Evolutionary conservation across 202 grass and related monocot species (phyloP).

Genomic region (Zizania palustris): DNA sequence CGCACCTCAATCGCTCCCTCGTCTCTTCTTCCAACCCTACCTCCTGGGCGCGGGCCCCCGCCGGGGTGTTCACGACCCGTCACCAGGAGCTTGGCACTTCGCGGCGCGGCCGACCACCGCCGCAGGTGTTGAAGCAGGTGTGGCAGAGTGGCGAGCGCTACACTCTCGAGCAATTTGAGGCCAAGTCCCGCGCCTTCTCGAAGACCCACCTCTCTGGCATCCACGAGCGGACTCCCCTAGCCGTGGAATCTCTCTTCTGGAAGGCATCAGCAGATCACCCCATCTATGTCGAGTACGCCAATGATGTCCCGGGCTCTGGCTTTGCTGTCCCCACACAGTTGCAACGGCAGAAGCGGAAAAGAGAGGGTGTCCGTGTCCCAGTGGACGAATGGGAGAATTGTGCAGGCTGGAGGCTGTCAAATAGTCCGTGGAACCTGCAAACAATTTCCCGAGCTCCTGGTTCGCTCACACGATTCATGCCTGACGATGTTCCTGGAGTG

Average conservation of each 20-base stretch:
- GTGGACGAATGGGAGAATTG: slow-evolving; percentile 57
- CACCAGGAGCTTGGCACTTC: slow-evolving; percentile 85
- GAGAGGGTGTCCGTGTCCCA: slow-evolving; percentile 7
- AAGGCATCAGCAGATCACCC: slow-evolving; percentile 66
- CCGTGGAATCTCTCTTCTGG: slow-evolving; percentile 88
- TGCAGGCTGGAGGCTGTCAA: slow-evolving; percentile 68
- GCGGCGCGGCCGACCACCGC: slow-evolving; percentile 44
- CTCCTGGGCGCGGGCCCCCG: background rate
- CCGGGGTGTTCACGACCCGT: slow-evolving; percentile 70
- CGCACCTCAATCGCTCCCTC: slow-evolving; percentile 85
- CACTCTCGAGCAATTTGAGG: slow-evolving; percentile 85
- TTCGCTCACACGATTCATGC: slow-evolving; percentile 93
- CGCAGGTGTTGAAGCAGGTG: slow-evolving; percentile 76
- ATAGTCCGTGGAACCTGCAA: slow-evolving; percentile 96
- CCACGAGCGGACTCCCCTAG: slow-evolving; percentile 64
- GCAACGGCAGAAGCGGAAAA: slow-evolving; percentile 30
- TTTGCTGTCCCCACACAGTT: slow-evolving; percentile 53
- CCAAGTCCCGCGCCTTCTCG: slow-evolving; percentile 81
- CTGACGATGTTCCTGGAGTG: slow-evolving; percentile 86
- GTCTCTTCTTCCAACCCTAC: slow-evolving; percentile 12
- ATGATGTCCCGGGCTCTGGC: slow-evolving; percentile 87
- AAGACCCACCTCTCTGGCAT: slow-evolving; percentile 55
- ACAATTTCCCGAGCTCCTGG: slow-evolving; percentile 76
- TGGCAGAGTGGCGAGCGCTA: slow-evolving; percentile 97
- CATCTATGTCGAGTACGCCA: slow-evolving; percentile 92